Conservation (phyloP, 2,329 filamentous ascomycete species). For the Cordyceps cicadae region DNA sequence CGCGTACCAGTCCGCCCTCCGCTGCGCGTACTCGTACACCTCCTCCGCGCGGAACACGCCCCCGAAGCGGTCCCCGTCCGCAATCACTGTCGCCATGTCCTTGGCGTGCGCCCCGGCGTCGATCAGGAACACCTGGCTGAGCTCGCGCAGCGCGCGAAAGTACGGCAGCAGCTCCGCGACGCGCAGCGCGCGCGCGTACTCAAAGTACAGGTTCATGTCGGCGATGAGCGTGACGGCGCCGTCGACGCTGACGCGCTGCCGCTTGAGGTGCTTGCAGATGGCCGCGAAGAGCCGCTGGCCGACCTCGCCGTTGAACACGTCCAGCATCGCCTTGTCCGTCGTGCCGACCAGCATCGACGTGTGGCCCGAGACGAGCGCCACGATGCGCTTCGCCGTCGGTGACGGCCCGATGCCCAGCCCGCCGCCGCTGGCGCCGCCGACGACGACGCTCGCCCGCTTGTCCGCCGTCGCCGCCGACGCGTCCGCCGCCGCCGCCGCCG, state of each 20-base stretch:
- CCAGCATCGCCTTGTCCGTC: constrained; percentile 95
- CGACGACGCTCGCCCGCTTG: constrained; percentile 19
- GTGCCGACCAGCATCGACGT: constrained; percentile 89
- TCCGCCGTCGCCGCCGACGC: constrained; percentile 16
- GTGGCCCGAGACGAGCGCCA: constrained; percentile 78
- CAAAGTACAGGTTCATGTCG: constrained; percentile 90
- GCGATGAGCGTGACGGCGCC: constrained; percentile 90
- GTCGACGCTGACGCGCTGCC: constrained; percentile 81
- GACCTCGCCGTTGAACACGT: constrained; percentile 98
- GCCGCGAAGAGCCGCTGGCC: constrained; percentile 85
- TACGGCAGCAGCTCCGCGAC: constrained; percentile 82
- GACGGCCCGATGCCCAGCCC: constrained; percentile 56
- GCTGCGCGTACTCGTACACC: constrained; percentile 93
- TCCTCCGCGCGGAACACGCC: constrained; percentile 93
- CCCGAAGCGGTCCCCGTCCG: constrained; percentile 79
- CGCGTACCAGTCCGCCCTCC: constrained; percentile 89
- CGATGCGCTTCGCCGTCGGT: constrained; percentile 67
- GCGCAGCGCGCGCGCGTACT: constrained; percentile 70
- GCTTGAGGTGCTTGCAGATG: constrained; percentile 94
- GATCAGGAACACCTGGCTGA: constrained; percentile 93
- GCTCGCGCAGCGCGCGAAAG: constrained; percentile 82
- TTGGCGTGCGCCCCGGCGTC: constrained; percentile 68
- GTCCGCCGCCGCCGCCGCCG: constrained; percentile 15
- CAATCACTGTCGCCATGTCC: constrained; percentile 91
- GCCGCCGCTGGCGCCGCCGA: constrained; percentile 19